Conservation (phyloP, 2,329 filamentous ascomycete genomes). For the Coniella vitis region DNA sequence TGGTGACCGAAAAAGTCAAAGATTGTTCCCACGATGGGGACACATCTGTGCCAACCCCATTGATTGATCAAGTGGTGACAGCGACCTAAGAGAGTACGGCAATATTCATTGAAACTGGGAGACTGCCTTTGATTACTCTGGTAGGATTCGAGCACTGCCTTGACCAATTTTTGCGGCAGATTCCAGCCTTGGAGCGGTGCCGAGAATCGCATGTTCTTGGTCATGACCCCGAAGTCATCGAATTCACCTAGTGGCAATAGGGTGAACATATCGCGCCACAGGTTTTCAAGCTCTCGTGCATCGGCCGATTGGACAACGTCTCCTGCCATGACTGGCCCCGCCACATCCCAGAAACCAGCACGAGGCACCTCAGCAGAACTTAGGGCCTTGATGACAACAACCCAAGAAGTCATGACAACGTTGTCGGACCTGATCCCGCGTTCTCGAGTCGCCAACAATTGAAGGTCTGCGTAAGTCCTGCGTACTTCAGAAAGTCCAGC, state of each 20-base stretch:
- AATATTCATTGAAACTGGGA: conserved; percentile 60
- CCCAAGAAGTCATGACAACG: conserved; percentile 48
- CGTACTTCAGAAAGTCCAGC: conserved; percentile 37
- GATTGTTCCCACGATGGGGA: conserved; percentile 50
- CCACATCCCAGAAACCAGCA: conserved; percentile 54
- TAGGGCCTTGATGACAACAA: conserved; percentile 48
- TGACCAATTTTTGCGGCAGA: conserved; percentile 50
- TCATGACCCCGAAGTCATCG: conserved; percentile 44
- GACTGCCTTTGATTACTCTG: conserved; percentile 46
- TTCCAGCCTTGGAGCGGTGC: conserved; percentile 44
- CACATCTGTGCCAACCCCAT: conserved; percentile 59
- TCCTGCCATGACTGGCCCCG: conserved; percentile 35
- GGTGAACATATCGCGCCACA: conserved; percentile 54
- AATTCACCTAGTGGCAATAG: conserved; percentile 57
- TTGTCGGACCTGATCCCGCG: conserved; percentile 44
- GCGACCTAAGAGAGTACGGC: conserved; percentile 49
- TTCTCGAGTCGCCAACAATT: conserved; percentile 38
- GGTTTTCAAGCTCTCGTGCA: conserved; percentile 42
- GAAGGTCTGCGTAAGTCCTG: conserved; percentile 41
- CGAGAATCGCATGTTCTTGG: conserved; percentile 31
- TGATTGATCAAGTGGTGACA: conserved; percentile 57
- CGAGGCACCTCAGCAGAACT: conserved; percentile 43
- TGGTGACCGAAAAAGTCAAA: conserved; percentile 64
- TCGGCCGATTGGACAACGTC: conserved; percentile 32
- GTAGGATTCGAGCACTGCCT: conserved; percentile 52